Evolutionary conservation across 78 protist genomes (phyloP), one percentile per base, ranked within the genome.

Genomic region (Pigoraptor vietnamica): DNA sequence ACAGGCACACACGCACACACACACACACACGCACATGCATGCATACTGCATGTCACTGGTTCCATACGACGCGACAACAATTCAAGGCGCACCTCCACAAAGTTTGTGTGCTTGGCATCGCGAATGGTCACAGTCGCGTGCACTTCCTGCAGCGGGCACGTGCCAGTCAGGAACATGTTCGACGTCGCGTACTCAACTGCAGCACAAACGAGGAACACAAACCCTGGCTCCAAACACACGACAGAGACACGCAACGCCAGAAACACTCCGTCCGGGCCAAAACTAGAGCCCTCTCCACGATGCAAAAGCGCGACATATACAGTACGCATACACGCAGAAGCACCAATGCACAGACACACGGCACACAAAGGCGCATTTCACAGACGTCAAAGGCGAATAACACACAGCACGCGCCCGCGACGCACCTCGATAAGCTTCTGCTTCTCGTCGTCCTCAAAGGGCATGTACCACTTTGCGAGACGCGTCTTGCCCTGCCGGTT

Each of bases 401-500:
- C 29, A 48, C 67, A 48, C 6, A 48, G 67, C 67, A 48, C 14
- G 29, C 14, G 67, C 14, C 67, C 6, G 29, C 6, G 6, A 48
- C 67, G 67, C 14, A 48, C 67, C 67, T 67, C 84, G 67, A 97
- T 95, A 21, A 97, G 40, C 90, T 95, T 92, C 40, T 81, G 87
- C 94, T 98, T 97, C 91, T 99, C 99, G 0, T 97, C 99, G 25
- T 98, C 99, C 1, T 94, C 97, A 84, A 90, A 97, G 29, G 99
- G 95, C 81, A 92, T 88, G 91, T 98, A 99, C 97, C 97, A 98
- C 40, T 99, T 99, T 37, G 98, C 87, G 33, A 98, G 92, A 19
- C 99, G 97, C 0, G 99, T 98, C 92, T 98, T 99, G 82, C 99
- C 99, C 86, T 96, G 97, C 35, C 99, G 91, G 91, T 99, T 99